phyloP scores from a whole-genome alignment of 2,329 filamentous ascomycete genomes.

The Trichoderma harzianum region DNA sequence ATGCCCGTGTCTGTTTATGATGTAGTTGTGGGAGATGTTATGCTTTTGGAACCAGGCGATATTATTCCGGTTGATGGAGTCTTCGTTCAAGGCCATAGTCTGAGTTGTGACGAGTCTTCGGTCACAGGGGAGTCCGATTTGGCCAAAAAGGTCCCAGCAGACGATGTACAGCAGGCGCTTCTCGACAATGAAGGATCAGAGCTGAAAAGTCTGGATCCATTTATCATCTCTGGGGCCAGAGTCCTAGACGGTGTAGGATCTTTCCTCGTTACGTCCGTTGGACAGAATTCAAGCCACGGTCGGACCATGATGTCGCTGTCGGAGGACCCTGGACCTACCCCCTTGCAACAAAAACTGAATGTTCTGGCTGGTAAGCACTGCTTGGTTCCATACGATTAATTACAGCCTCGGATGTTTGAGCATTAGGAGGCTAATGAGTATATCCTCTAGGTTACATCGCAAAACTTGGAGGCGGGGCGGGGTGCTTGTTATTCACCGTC shows the following conservation, averaged over 20 bases:
- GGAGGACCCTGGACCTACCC: constrained; percentile 50
- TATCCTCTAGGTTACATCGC: constrained; percentile 28
- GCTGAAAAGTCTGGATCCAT: constrained; percentile 57
- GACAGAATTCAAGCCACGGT: constrained; percentile 52
- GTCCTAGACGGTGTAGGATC: constrained; percentile 47
- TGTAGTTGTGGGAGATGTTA: constrained; percentile 65
- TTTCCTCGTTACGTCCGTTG: constrained; percentile 54
- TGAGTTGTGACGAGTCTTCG: constrained; percentile 69
- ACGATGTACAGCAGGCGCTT: constrained; percentile 46
- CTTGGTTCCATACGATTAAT: not conserved
- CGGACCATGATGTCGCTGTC: constrained; percentile 55
- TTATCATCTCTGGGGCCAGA: constrained; percentile 57
- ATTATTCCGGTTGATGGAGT: constrained; percentile 69
- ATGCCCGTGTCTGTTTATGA: constrained; percentile 63
- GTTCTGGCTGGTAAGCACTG: constrained; percentile 25
- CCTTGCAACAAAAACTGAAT: constrained; percentile 53
- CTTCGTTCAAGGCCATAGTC: constrained; percentile 53
- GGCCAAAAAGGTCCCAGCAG: constrained; percentile 62
- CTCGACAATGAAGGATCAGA: constrained; percentile 46
- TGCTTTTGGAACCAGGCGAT: constrained; percentile 67
- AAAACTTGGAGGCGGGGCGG: constrained; percentile 59
- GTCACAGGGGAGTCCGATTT: constrained; percentile 72
- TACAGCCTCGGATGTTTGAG: not conserved
- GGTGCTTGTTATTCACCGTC: constrained; percentile 70
- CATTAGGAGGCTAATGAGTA: not conserved